These are phyloP conservation scores for Monascus ruber DNA, from an alignment of 2,329 filamentous ascomycete genomes.

Conservation along the genomic window DNA sequence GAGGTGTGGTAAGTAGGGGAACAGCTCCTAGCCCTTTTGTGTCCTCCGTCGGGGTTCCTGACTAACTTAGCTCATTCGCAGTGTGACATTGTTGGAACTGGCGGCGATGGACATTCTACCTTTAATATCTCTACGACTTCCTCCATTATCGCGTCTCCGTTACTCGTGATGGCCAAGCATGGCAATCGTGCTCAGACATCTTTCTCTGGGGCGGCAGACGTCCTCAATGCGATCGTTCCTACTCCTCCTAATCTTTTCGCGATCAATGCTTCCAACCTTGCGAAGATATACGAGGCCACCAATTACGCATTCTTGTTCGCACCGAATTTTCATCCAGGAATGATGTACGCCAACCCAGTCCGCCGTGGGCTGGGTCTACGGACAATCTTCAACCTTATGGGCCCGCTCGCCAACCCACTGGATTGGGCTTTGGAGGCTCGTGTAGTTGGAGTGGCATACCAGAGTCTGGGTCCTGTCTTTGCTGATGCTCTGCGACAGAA, in stretches of 20 bases:
- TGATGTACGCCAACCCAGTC: slow-evolving; percentile 77
- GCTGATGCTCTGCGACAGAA: slow-evolving; percentile 68
- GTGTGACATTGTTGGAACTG: slow-evolving; percentile 94
- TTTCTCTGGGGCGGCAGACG: slow-evolving; percentile 87
- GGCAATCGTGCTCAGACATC: slow-evolving; percentile 93
- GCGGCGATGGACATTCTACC: slow-evolving; percentile 90
- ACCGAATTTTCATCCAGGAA: slow-evolving; percentile 90
- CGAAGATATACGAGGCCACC: slow-evolving; percentile 60
- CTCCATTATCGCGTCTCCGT: slow-evolving; percentile 77
- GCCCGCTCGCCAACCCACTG: slow-evolving; percentile 82
- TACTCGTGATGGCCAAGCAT: slow-evolving; percentile 84
- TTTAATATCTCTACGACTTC: slow-evolving; percentile 97
- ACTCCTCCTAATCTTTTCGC: slow-evolving; percentile 62
- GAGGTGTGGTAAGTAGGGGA: slow-evolving; percentile 61
- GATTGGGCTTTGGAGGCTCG: slow-evolving; percentile 77
- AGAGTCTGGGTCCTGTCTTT: slow-evolving; percentile 78
- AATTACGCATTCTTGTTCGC: slow-evolving; percentile 97
- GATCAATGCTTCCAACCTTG: slow-evolving; percentile 60
- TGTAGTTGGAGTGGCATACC: slow-evolving; percentile 82
- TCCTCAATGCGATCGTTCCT: slow-evolving; percentile 65
- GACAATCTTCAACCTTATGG: slow-evolving; percentile 95
- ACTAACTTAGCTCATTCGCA: slow-evolving; percentile 16
- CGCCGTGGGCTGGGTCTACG: slow-evolving; percentile 83
- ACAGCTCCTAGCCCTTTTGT: background rate
- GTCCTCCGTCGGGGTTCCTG: too few species aligned